A percentile compares a stretch with the other conserved stretches of the same genome.
Evolutionary conservation across 768 basidiomycete species (phyloP).

Genomic region (Tephrocybe sp.): DNA sequence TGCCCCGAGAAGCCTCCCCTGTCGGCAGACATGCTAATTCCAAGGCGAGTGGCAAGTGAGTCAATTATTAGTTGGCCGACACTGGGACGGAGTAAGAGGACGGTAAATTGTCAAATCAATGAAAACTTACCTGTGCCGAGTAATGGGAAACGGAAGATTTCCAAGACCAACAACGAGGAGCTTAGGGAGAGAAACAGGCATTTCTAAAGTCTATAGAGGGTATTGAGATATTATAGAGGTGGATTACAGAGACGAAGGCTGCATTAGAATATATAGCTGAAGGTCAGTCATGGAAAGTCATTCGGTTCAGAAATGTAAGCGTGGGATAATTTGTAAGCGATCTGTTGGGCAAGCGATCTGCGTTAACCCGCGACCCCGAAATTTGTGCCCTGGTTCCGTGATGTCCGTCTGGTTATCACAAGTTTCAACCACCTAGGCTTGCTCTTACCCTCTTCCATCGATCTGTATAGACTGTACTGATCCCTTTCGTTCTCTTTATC

Average conservation of each 20-base stretch:
- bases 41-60: constrained; percentile 59
- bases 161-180: constrained; percentile 74
- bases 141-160: constrained; percentile 68
- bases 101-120: neutral
- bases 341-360: too few species aligned
- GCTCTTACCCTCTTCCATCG: too few species aligned
- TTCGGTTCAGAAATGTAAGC: too few species aligned
- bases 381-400: neutral
- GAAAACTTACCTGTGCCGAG: constrained; percentile 67
- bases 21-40: constrained; percentile 49
- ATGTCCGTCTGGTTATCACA: constrained; percentile 8
- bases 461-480: neutral
- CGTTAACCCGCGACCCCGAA: neutral
- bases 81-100: constrained; percentile 34
- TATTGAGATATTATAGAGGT: neutral
- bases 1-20: constrained; percentile 50
- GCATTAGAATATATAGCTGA: neutral
- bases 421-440: neutral
- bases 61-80: constrained; percentile 76
- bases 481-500: neutral
- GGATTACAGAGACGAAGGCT: constrained; percentile 2
- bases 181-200: constrained; percentile 34
- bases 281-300: neutral
- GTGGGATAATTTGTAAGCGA: too few species aligned
- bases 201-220: constrained; percentile 12